Base-by-base conservation (phyloP, 1,139 yeast genomes). In the Zygotorulaspora mrakii region DNA sequence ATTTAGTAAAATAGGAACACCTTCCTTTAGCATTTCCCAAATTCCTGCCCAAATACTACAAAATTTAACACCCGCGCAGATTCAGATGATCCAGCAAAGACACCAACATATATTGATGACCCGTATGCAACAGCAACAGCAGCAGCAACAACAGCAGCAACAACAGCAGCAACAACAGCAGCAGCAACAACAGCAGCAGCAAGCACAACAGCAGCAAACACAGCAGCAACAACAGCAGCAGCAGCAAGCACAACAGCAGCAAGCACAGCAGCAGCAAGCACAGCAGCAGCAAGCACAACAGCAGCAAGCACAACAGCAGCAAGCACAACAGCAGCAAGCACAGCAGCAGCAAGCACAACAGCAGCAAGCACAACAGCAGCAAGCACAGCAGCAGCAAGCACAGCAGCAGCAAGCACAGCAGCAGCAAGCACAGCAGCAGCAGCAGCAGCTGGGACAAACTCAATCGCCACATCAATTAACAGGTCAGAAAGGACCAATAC, bases 51-150 rank as follows among this genome's bases (percentile, higher is more conserved):
- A 59, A 9, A 51, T 61, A 20, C 40, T 59, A 13, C 64, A 59
- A 42, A 57, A 56, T 31, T 39, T 62, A 26, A 54, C 59, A 1
- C 62, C 59, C 22, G 54, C 54, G 14, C 69, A 66, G 33, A 42
- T 62, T 26, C 68, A 64, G 39, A 56, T 62, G 53, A 58, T 63
- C 10, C 64, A 62, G 35, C 66, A 62, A 31, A 56, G 59, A 32
- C 66, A 61, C 36, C 64, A 59, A 32, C 64, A 56, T 37, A 25
- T 57, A 17, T 38, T 58, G 22, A 42, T 54, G 46, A 52, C 47
- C 32, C 49, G 60, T 20, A 48, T 51, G 11, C 64, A 54, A 37
- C 59, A 50, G 33, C 52, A 49, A 13, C 53, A 50, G 22, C 52
- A 43, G 16, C 50, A 45, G 18, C 61, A 52, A 33, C 54, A 48